Conservation (phyloP, 2,329 filamentous ascomycete genomes). For the Parastagonospora nodorum region DNA sequence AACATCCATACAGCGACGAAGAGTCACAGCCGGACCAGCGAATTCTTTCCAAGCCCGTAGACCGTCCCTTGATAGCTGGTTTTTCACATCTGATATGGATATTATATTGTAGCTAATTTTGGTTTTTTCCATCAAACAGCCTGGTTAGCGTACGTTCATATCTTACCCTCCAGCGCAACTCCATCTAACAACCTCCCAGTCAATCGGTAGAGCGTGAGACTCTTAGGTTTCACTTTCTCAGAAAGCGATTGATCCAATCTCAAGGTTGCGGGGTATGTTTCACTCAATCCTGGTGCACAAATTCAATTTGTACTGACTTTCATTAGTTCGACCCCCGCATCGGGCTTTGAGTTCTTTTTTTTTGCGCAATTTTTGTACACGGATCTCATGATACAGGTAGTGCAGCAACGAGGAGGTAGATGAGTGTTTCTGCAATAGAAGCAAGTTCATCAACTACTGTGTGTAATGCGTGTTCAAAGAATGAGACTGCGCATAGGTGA, state of each 20-base stretch:
- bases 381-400: no score
- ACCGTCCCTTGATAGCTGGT: no score
- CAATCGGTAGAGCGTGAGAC: conserved; percentile 51
- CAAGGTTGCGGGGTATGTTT: conserved; percentile 42
- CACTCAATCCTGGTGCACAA: no score
- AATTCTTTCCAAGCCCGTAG: no score
- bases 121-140: neutral
- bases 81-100: neutral
- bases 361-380: neutral
- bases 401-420: no score
- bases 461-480: no score
- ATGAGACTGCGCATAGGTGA: no score
- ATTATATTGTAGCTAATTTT: neutral
- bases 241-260: conserved; percentile 29
- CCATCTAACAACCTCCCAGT: conserved; percentile 12
- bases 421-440: no score
- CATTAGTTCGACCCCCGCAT: conserved; percentile 57
- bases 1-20: no score
- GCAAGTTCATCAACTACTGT: no score
- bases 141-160: conserved; percentile 1
- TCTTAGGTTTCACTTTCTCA: conserved; percentile 36
- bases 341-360: conserved; percentile 11
- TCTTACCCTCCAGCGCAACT: neutral
- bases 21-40: no score
- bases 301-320: no score